These are phyloP conservation scores for Lactarius sanguifluus DNA, from an alignment of 768 basidiomycete species.

Conservation along the genomic window DNA sequence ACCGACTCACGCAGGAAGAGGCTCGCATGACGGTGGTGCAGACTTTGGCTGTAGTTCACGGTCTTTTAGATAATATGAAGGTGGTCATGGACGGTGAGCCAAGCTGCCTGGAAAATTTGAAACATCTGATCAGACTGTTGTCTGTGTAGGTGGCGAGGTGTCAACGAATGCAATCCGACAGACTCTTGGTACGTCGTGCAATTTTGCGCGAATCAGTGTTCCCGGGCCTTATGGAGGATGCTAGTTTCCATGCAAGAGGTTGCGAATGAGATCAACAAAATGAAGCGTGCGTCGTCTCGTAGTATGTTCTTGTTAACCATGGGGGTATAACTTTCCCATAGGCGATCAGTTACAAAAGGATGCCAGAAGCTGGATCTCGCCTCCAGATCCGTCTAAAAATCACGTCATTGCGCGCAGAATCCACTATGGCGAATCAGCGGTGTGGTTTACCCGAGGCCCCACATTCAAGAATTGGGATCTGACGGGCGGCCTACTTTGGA, in stretches of 20 bases:
- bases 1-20: constrained; percentile 17
- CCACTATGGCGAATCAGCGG: background rate
- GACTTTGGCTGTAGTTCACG: constrained; percentile 5
- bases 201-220: background rate
- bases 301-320: background rate
- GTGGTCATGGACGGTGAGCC: constrained; percentile 11
- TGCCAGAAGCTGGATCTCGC: background rate
- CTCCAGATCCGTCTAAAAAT: background rate
- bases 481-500: constrained; percentile 7
- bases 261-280: constrained; percentile 2
- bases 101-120: too few relatives aligned
- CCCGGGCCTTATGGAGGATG: background rate
- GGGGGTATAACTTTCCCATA: background rate
- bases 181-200: background rate
- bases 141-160: background rate
- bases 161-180: background rate
- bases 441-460: background rate
- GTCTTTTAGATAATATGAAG: constrained; percentile 15
- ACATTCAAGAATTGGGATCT: constrained; percentile 7
- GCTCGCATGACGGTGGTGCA: constrained; percentile 9
- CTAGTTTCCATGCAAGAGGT: constrained; percentile 10
- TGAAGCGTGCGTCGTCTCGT: constrained; percentile 5
- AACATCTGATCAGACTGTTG: background rate
- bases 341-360: background rate
- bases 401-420: background rate